Evolutionary conservation across 352 stramenopile species (phyloP).

Genomic region (Phytophthora agathidicida): DNA sequence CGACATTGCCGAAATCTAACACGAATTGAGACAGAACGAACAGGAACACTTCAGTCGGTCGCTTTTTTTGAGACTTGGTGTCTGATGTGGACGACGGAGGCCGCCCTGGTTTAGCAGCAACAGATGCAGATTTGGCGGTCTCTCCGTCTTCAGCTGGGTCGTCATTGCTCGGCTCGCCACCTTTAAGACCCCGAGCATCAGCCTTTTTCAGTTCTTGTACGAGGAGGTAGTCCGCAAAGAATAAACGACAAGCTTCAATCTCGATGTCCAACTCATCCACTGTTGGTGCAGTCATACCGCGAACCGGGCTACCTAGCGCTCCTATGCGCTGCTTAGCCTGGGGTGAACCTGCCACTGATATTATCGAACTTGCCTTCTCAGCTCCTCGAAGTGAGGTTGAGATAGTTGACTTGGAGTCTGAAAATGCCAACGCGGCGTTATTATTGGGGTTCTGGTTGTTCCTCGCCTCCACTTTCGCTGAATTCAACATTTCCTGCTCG

Average conservation of each 20-base stretch:
- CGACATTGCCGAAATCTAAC: slow-evolving; percentile 95
- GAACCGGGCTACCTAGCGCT: slow-evolving; percentile 25
- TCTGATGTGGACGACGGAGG: slow-evolving; percentile 8
- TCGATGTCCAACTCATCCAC: slow-evolving; percentile 84
- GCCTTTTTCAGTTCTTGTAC: slow-evolving; percentile 49
- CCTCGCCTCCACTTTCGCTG: slow-evolving; percentile 11
- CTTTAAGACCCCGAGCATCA: slow-evolving; percentile 20
- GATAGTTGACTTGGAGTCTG: slow-evolving; percentile 67
- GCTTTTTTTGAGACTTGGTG: slow-evolving; percentile 35
- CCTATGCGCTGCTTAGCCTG: slow-evolving; percentile 31
- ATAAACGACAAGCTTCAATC: slow-evolving; percentile 82
- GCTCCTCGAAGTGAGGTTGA: slow-evolving; percentile 37
- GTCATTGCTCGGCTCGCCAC: slow-evolving; percentile 6
- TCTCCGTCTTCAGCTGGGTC: slow-evolving; percentile 17
- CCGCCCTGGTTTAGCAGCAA: slow-evolving; percentile 9
- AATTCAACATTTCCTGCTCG: slow-evolving; percentile 34
- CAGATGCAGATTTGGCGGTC: not conserved
- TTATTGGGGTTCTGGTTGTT: slow-evolving; percentile 12
- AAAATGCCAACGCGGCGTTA: slow-evolving; percentile 20
- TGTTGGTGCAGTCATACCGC: slow-evolving; percentile 13
- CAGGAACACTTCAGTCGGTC: slow-evolving; percentile 40
- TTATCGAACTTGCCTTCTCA: slow-evolving; percentile 42
- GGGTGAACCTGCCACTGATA: slow-evolving; percentile 31
- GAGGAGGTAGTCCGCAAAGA: slow-evolving; percentile 88
- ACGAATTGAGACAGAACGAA: slow-evolving; percentile 93